Evolutionary conservation across 805 yeast genomes (phyloP).

Genomic region (Candida boleticola): DNA sequence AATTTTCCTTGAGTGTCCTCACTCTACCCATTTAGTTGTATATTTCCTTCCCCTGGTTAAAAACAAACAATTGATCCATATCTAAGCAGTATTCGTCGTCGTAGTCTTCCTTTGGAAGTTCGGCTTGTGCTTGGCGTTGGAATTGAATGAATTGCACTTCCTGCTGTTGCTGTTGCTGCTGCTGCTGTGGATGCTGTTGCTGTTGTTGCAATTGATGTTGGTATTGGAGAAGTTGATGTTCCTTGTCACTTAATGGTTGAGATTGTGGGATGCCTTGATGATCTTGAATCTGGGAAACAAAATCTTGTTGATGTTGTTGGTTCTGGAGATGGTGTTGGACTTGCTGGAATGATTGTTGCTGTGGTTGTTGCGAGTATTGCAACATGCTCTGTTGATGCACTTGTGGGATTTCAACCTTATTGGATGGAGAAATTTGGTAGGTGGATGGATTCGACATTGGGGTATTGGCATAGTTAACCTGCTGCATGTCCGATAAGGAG

Average conservation of each 20-base stretch:
- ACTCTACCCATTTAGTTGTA: not conserved
- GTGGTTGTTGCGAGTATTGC: constrained; percentile 4
- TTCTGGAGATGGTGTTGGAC: constrained; percentile 5
- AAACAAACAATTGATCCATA: constrained; percentile 35
- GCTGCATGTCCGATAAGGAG: constrained; percentile 1
- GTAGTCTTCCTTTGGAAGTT: constrained; percentile 28
- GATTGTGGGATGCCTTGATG: not conserved
- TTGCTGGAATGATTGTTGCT: constrained; percentile 5
- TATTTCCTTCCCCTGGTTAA: not conserved
- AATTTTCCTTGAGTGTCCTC: no score
- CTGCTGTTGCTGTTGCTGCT: not conserved
- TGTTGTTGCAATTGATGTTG: constrained; percentile 3
- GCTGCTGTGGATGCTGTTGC: not conserved
- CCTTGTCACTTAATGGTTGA: constrained; percentile 1
- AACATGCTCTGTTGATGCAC: not conserved
- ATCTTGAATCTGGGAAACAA: constrained; percentile 2
- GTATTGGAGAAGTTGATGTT: constrained; percentile 5
- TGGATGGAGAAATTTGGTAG: not conserved
- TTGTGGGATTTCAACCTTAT: constrained; percentile 3
- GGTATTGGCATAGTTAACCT: constrained; percentile 1
- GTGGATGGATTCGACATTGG: constrained; percentile 3
- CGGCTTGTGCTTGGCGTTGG: not conserved
- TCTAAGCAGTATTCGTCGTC: constrained; percentile 46
- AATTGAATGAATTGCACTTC: not conserved
- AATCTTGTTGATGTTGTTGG: constrained; percentile 5